Evolutionary conservation across 805 yeast genomes (phyloP), one percentile per base, ranked within the genome.

Genomic region (Candida anglica): DNA sequence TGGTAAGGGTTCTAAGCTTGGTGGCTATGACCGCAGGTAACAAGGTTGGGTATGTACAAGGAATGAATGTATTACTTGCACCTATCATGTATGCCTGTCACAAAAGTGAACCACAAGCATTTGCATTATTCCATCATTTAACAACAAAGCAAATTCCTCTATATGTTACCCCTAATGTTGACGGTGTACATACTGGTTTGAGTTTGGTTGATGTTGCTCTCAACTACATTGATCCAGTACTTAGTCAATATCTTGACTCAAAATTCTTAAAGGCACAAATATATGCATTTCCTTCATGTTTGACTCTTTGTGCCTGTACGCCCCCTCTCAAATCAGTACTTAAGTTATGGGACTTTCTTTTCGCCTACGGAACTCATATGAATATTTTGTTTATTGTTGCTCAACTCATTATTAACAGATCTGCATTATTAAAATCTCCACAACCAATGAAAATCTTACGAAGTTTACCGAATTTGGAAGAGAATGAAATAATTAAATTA

Each of bases 291-390:
- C 85, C 88, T 3, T 79, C 89, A 0, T 84, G 87, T 1, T 60
- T 89, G 42, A 88, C 97, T 0, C 62, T 89, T 30, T 79, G 89
- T 36, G 91, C 96, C 2, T 86, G 95, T 47, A 86, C 94, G 5
- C 95, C 94, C 7, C 89, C 96, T 0, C 63, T 89, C 28, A 61
- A 66, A 20, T 86, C 88, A 42, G 84, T 85, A 1, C 58, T 88
- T 24, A 74, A 78, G 38, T 66, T 88, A 13, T 88, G 97, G 97
- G 97, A 88, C 54, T 84, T 88, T 44, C 60, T 87, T 46, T 83
- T 88, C 57, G 95, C 96, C 3, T 88, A 86, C 48, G 97, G 97
- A 0, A 77, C 84, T 14, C 96, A 89, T 50, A 72, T 87, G 79
- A 88, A 89, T 58, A 73, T 89, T 19, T 63, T 89, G 24, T 83